phyloP scores from a whole-genome alignment of 169 alveolate species.

The Plasmodium coatneyi region DNA sequence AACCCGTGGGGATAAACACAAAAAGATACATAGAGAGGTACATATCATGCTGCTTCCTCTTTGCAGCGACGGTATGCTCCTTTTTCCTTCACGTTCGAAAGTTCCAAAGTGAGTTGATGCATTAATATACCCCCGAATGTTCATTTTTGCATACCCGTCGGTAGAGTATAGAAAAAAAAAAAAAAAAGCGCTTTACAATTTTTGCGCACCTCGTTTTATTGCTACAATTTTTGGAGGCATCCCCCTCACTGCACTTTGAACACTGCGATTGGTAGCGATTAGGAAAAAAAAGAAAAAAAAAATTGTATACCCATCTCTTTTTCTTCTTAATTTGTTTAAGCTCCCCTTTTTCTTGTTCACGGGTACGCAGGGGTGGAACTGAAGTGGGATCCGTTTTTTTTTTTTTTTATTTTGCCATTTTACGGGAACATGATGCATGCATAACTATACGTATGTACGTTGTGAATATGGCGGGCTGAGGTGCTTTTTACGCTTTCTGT shows the following conservation, averaged over 20 bases:
- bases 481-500: neutral
- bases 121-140: too few species aligned
- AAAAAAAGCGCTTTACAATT: neutral
- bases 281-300: neutral
- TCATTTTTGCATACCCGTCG: neutral
- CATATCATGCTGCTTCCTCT: neutral
- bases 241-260: constrained; percentile 63
- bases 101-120: neutral
- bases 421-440: neutral
- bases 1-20: neutral
- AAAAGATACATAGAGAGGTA: neutral
- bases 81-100: neutral
- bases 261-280: neutral
- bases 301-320: neutral
- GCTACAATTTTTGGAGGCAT: neutral
- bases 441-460: neutral
- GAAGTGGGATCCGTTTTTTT: neutral
- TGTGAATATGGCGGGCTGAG: neutral
- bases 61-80: neutral
- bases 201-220: neutral
- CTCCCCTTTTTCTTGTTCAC: neutral
- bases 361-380: too few species aligned
- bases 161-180: neutral
- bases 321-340: neutral
- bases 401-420: neutral